These are phyloP conservation scores for Trichoderma sp. DNA, from an alignment of 2,329 filamentous ascomycete species.

Conservation along the genomic window DNA sequence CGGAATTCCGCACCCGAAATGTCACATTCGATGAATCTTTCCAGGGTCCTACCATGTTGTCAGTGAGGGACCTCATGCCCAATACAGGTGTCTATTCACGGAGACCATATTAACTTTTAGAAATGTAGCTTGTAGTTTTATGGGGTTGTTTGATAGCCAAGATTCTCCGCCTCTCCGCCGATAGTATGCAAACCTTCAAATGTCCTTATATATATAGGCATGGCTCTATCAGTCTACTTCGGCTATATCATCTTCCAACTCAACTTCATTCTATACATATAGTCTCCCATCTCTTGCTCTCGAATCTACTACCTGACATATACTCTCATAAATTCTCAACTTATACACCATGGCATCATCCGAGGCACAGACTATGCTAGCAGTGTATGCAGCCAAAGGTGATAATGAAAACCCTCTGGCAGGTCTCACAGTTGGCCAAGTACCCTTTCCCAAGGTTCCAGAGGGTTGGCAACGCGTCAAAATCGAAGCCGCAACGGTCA, in stretches of 20 bases:
- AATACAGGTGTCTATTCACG: neutral
- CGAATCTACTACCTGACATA: neutral
- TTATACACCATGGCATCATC: neutral
- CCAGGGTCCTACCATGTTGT: neutral
- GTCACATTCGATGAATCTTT: neutral
- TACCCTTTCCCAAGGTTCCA: neutral
- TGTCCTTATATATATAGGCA: neutral
- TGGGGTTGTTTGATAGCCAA: neutral
- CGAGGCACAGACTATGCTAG: neutral
- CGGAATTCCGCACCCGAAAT: neutral
- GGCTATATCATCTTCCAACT: neutral
- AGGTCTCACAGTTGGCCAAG: conserved; percentile 1
- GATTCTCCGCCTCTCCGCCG: neutral
- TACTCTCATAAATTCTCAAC: neutral
- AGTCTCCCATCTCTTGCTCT: neutral
- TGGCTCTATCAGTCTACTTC: neutral
- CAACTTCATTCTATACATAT: neutral
- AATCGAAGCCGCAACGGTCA: neutral
- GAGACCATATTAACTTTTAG: rapidly evolving
- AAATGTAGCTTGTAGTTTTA: neutral
- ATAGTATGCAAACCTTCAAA: neutral
- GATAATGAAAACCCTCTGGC: neutral
- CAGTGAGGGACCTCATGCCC: neutral
- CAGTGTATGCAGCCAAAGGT: conserved; percentile 3
- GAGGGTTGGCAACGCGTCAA: conserved; percentile 11